Base-by-base conservation (phyloP, 2,329 filamentous ascomycete genomes). In the Macrophomina tecta region DNA sequence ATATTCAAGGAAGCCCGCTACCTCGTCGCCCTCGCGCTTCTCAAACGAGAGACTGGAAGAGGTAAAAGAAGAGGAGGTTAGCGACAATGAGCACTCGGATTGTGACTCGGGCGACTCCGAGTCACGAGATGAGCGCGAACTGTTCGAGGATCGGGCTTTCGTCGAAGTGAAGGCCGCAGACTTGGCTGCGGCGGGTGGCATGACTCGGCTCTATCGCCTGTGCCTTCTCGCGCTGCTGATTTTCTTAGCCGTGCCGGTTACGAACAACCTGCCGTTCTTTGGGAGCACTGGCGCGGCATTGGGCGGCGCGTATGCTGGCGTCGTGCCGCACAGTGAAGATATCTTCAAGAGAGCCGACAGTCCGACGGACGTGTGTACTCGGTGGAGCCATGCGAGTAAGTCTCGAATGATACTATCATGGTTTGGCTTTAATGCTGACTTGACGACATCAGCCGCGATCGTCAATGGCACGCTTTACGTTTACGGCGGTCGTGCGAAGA, bases 381-480 rank as follows among this genome's bases (percentile, higher is more conserved):
- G 77, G 58, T 79, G 76, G 76, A 75, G 73, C 16, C 77, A 77
- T 32, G 77, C 78, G 64, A 69, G 73, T 74, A 68, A 38, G 70
- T 65, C 3, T 53, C 14, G 5, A 12, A 6, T 45, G 14, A 11
- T 48, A 30, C 2, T 38, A 48, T 32, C 14, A 30, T 9, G 69
- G 4, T 18, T 60, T 8, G 16, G 32, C 8, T 8, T 7, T 2
- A 12, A 4, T 23, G 40, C 40, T 64, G 49, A 46, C 42, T 8
- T 28, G 16, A 23, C 2, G 18, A 8, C 30, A 86, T 23, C 23
- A 23, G 87, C 83, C 68, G 87, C 91, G 3, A 75, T 91, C 42
- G 83, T 94, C 16, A 93, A 93, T 70, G 91, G 90, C 14, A 93
- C 90, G 0, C 74, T 93, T 3, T 94, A 92, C 74, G 85, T 92